Evolutionary conservation across 352 stramenopile genomes (phyloP).

Genomic region (Pythium folliculosum): DNA sequence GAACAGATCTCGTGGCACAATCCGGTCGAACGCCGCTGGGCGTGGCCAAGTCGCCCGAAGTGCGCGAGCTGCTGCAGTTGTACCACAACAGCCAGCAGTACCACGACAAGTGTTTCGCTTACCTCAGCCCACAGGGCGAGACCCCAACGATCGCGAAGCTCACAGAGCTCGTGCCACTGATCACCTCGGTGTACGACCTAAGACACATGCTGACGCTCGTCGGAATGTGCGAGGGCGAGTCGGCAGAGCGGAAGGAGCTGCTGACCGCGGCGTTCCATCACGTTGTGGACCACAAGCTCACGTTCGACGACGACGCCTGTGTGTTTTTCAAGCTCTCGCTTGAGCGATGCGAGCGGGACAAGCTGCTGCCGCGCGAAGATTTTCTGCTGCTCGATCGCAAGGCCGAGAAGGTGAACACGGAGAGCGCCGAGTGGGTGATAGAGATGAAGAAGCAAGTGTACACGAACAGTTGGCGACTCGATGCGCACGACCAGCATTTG

Average conservation of each 20-base stretch:
- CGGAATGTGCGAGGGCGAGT: background rate
- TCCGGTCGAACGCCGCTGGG: conserved; percentile 2
- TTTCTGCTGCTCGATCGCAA: conserved; percentile 26
- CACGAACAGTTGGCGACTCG: conserved; percentile 16
- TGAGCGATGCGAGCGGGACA: conserved; percentile 27
- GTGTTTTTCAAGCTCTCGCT: conserved; percentile 40
- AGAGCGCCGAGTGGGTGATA: conserved; percentile 7
- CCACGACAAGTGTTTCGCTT: conserved; percentile 8
- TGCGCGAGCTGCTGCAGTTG: background rate
- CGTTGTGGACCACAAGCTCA: conserved; percentile 34
- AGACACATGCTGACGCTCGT: conserved; percentile 1
- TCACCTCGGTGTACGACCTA: conserved; percentile 17
- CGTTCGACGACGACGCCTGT: conserved; percentile 19
- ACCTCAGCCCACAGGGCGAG: background rate
- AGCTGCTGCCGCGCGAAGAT: conserved; percentile 17
- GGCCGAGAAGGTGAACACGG: conserved; percentile 14
- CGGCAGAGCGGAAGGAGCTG: background rate
- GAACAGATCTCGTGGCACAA: background rate
- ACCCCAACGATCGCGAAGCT: background rate
- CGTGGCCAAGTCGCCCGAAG: background rate
- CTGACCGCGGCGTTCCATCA: conserved; percentile 25
- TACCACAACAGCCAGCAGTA: conserved; percentile 20
- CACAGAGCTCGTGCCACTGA: conserved; percentile 7
- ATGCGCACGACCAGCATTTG: conserved; percentile 3
- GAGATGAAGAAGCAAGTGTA: conserved; percentile 11